Conservation (phyloP, 768 basidiomycete genomes). For the Tubosaeta sp. region DNA sequence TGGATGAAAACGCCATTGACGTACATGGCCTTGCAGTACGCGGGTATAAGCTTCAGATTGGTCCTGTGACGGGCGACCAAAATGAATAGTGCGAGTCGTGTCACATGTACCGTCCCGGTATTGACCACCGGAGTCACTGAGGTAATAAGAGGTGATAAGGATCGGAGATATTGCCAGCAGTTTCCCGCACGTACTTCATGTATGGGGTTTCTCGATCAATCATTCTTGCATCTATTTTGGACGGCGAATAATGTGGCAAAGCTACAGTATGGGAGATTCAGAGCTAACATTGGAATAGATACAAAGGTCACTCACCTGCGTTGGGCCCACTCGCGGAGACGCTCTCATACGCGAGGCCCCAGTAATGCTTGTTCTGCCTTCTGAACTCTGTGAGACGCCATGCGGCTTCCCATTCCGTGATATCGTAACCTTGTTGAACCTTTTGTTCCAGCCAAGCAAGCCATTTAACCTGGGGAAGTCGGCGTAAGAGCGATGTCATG, state of each 20-base stretch:
- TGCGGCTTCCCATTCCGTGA: slow-evolving; percentile 91
- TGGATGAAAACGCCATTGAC: slow-evolving; percentile 32
- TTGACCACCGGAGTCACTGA: slow-evolving; percentile 88
- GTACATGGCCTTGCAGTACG: slow-evolving; percentile 92
- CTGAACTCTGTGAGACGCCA: slow-evolving; percentile 78
- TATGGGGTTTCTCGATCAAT: slow-evolving; percentile 82
- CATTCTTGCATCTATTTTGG: slow-evolving; percentile 58
- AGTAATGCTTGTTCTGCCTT: slow-evolving; percentile 64
- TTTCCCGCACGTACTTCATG: slow-evolving; percentile 61
- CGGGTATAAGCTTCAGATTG: slow-evolving; percentile 90
- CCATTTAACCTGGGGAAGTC: slow-evolving; percentile 56
- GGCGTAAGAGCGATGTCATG: slow-evolving; percentile 8
- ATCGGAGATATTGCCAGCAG: slow-evolving; percentile 10
- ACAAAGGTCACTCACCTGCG: slow-evolving; percentile 46
- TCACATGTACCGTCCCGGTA: slow-evolving; percentile 89
- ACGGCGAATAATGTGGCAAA: slow-evolving; percentile 87
- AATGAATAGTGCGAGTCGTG: slow-evolving; percentile 78
- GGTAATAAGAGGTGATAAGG: slow-evolving; percentile 13
- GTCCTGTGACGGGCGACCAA: slow-evolving; percentile 81
- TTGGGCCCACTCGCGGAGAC: slow-evolving; percentile 90
- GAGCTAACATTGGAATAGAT: background rate
- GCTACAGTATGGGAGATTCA: slow-evolving; percentile 38
- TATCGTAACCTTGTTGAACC: slow-evolving; percentile 68
- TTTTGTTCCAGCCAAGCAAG: slow-evolving; percentile 89
- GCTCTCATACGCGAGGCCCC: slow-evolving; percentile 84